phyloP scores from a whole-genome alignment of 2,329 filamentous ascomycete genomes.

The Hymenoscyphus fructigenus region DNA sequence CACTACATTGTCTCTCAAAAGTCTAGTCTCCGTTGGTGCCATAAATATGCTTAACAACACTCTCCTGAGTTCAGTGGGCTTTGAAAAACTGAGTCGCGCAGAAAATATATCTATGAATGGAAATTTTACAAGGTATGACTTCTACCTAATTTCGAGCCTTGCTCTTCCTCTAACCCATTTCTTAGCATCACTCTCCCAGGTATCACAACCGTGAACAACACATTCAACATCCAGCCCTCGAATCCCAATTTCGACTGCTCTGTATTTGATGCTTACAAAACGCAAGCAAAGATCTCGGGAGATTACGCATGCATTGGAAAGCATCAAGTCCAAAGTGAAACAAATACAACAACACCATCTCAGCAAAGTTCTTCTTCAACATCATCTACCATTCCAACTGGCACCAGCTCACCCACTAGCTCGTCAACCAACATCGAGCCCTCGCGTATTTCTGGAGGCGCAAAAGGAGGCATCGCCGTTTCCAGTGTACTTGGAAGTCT shows the following conservation, averaged over 20 bases:
- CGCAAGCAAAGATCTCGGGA: background rate
- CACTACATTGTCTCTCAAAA: background rate
- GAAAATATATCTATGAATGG: background rate
- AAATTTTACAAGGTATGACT: background rate
- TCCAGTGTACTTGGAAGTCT: background rate
- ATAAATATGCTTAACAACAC: background rate
- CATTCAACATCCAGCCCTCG: background rate
- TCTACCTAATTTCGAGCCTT: background rate
- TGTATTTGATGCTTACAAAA: background rate
- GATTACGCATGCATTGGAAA: background rate
- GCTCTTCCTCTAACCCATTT: background rate
- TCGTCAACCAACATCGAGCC: background rate
- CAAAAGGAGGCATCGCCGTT: background rate
- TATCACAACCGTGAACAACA: background rate
- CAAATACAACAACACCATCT: background rate
- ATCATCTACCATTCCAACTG: no score
- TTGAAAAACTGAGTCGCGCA: background rate
- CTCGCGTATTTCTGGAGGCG: background rate
- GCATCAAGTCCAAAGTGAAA: background rate
- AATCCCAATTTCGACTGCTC: conserved; percentile 4
- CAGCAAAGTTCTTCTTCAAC: no score
- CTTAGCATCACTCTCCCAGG: background rate
- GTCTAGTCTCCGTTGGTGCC: background rate
- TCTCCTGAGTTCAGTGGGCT: background rate
- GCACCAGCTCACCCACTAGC: no score